Conservation (phyloP, 208 protist species). For the Leishmania gerbilli region DNA sequence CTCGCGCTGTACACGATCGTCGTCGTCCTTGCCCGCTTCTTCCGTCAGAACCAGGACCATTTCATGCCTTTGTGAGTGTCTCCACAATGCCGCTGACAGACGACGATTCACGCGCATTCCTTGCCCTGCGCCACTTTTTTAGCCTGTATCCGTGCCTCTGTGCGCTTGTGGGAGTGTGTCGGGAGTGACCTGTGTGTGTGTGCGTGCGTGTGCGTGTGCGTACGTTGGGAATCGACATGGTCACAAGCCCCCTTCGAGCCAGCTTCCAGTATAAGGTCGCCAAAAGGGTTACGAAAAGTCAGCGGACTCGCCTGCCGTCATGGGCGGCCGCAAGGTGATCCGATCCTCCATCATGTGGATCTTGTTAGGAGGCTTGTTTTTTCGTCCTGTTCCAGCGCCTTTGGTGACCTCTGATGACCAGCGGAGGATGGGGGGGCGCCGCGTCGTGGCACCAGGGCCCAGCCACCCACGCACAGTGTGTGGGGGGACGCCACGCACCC, state of each 20-base stretch:
- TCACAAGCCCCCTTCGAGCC: too few relatives aligned
- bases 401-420: background rate
- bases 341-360: too few relatives aligned
- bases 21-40: conserved; percentile 74
- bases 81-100: background rate
- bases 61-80: conserved; percentile 66
- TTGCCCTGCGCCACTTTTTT: background rate
- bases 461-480: too few relatives aligned
- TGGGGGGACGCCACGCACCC: background rate
- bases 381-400: background rate
- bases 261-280: too few relatives aligned
- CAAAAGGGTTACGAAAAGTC: too few relatives aligned
- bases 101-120: background rate
- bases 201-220: background rate
- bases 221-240: background rate
- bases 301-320: too few relatives aligned
- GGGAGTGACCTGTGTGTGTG: background rate
- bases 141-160: background rate
- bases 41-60: conserved; percentile 80
- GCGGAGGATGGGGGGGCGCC: background rate
- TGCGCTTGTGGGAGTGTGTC: background rate
- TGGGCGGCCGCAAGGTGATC: too few relatives aligned
- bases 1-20: conserved; percentile 73
- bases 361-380: background rate
- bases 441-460: too few relatives aligned